phyloP scores from a whole-genome alignment of 805 yeast genomes.

The Ogataea paraovalis region DNA sequence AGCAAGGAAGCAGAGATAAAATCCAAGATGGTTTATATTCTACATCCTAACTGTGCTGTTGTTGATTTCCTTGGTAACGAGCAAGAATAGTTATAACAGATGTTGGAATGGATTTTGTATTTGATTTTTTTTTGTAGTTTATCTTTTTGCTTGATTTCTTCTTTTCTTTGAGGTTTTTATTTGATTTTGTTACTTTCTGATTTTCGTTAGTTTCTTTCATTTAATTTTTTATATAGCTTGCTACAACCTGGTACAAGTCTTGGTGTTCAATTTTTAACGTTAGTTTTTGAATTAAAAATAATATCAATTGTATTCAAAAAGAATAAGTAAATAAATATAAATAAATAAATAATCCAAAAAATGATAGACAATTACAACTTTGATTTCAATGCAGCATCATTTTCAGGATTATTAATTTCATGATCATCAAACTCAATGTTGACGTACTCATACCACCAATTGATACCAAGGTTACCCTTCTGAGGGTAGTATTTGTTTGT shows the following conservation, averaged over 20 bases:
- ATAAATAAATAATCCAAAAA: neutral
- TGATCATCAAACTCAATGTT: slow-evolving; percentile 14
- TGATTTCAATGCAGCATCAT: neutral
- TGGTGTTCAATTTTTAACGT: too few relatives aligned
- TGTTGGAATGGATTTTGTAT: neutral
- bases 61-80: slow-evolving; percentile 55
- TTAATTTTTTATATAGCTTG: neutral
- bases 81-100: slow-evolving; percentile 7
- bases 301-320: neutral
- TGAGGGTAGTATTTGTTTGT: slow-evolving; percentile 57
- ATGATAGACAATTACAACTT: neutral
- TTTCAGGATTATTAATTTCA: neutral
- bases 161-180: neutral
- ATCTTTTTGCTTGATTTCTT: neutral
- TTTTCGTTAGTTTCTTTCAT: neutral
- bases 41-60: slow-evolving; percentile 83
- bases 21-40: slow-evolving; percentile 41
- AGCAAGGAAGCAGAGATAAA: slow-evolving; percentile 19
- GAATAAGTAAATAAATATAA: neutral
- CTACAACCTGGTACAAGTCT: neutral
- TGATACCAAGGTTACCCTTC: slow-evolving; percentile 49
- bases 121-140: neutral
- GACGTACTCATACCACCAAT: slow-evolving; percentile 58
- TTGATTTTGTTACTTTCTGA: neutral
- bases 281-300: neutral